Evolutionary conservation across 768 basidiomycete genomes (phyloP), one percentile per base, ranked within the genome.

Genomic region (Hygrocybe punicea): DNA sequence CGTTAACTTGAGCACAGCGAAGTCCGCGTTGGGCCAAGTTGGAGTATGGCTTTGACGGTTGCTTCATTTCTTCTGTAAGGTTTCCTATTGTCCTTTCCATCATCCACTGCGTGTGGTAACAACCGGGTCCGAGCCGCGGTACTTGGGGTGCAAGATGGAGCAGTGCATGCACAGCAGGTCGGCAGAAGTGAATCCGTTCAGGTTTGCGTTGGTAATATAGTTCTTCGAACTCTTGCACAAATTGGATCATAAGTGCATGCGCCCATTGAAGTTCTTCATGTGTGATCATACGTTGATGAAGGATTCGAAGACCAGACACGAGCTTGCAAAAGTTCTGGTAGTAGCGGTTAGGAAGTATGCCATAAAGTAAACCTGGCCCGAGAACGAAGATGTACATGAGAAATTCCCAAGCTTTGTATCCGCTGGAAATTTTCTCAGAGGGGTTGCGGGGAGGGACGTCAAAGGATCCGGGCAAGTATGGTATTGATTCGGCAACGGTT

Each of bases 341-440:
- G 50, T 56, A 56, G 4, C 17, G 21, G 29, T 50, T 17, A 0
- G 55, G 55, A 4, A 59, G 55, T 3, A 59, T 17, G 17, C 33
- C 29, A 33, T 36, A 37, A 35, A 59, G 34, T 9, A 40, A 23
- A 4, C 16, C 49, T 7, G 55, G 58, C 11, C 55, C 55, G 1
- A 56, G 67, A 0, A 72, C 71, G 60, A 60, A 75, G 10, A 76
- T 10, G 53, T 75, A 76, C 0, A 61, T 45, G 2, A 63, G 56
- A 35, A 52, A 78, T 54, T 78, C 74, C 33, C 62, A 63, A 1
- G 73, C 73, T 45, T 77, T 76, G 58, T 76, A 78, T 29, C 29
- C 8, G 29, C 29, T 29, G 29, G 29, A 29, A 29, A 29, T 29
- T 8, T 29, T 29, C 29, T 0, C 64, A 4, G 68, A 67, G 7